Evolutionary conservation across 164 flowering plant genomes (phyloP).

Genomic region (Magnolia kwangsiensis): DNA sequence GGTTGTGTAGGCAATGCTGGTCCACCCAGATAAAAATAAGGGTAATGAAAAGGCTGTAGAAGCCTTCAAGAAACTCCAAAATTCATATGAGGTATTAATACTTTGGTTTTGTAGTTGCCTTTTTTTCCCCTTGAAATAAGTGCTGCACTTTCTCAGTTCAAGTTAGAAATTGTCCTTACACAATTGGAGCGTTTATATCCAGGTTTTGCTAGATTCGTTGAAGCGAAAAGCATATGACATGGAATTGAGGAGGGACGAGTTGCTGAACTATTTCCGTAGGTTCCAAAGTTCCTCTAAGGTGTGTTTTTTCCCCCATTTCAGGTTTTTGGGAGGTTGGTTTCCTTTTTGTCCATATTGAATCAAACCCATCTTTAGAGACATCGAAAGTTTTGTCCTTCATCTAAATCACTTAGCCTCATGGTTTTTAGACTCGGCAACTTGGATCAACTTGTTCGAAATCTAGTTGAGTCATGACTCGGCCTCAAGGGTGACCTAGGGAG

Average conservation of each 20-base stretch:
- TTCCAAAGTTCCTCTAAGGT: constrained; percentile 74
- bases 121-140: background rate
- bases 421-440: no score
- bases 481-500: no score
- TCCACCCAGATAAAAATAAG: constrained; percentile 98
- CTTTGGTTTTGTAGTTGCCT: background rate
- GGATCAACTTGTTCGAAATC: no score
- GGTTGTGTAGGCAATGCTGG: constrained; percentile 82
- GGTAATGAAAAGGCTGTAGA: constrained; percentile 98
- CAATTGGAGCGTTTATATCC: constrained; percentile 2
- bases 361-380: no score
- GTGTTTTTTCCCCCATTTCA: constrained; percentile 3
- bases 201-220: constrained; percentile 81
- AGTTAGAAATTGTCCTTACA: background rate
- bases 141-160: background rate
- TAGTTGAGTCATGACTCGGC: no score
- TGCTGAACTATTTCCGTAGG: constrained; percentile 62
- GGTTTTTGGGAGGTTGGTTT: no score
- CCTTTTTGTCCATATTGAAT: no score
- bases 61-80: constrained; percentile 98
- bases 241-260: constrained; percentile 83
- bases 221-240: constrained; percentile 90
- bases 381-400: no score
- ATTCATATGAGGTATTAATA: constrained; percentile 83
- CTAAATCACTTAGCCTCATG: no score